phyloP scores from a whole-genome alignment of 805 yeast species.

The Metschnikowia matae region DNA sequence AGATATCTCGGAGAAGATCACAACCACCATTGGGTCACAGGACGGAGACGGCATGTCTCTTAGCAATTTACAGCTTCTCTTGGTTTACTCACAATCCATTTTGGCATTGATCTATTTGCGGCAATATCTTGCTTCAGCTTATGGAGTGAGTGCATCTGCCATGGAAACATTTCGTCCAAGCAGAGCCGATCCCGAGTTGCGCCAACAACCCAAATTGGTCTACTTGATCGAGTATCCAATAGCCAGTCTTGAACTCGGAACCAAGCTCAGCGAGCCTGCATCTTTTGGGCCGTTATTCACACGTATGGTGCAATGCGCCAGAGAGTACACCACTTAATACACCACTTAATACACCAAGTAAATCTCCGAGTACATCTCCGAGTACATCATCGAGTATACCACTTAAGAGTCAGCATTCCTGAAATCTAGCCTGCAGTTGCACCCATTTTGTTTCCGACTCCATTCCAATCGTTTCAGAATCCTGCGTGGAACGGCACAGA shows the following conservation, averaged over 20 bases:
- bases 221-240: slow-evolving; percentile 12
- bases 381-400: too few relatives aligned
- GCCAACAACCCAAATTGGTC: slow-evolving; percentile 24
- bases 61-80: slow-evolving; percentile 14
- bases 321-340: slow-evolving; percentile 8
- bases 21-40: slow-evolving; percentile 13
- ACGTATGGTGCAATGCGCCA: slow-evolving; percentile 12
- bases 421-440: too few relatives aligned
- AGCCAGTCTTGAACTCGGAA: slow-evolving; percentile 9
- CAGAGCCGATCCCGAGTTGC: slow-evolving; percentile 30
- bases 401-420: not conserved
- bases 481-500: slow-evolving; percentile 1
- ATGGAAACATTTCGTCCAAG: slow-evolving; percentile 27
- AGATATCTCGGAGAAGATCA: slow-evolving; percentile 25
- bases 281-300: slow-evolving; percentile 14
- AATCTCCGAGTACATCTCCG: too few relatives aligned
- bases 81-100: slow-evolving; percentile 16
- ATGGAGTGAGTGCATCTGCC: slow-evolving; percentile 19
- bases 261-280: slow-evolving; percentile 10
- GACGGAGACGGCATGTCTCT: slow-evolving; percentile 15
- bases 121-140: slow-evolving; percentile 18
- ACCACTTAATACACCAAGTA: too few relatives aligned
- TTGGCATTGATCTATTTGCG: slow-evolving; percentile 18
- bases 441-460: too few relatives aligned
- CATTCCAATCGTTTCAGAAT: not conserved